A percentile compares a stretch with the other conserved stretches of the same genome.
These are phyloP conservation scores for Grammothele lineata DNA, from an alignment of 768 basidiomycete species.

Conservation along the genomic window DNA sequence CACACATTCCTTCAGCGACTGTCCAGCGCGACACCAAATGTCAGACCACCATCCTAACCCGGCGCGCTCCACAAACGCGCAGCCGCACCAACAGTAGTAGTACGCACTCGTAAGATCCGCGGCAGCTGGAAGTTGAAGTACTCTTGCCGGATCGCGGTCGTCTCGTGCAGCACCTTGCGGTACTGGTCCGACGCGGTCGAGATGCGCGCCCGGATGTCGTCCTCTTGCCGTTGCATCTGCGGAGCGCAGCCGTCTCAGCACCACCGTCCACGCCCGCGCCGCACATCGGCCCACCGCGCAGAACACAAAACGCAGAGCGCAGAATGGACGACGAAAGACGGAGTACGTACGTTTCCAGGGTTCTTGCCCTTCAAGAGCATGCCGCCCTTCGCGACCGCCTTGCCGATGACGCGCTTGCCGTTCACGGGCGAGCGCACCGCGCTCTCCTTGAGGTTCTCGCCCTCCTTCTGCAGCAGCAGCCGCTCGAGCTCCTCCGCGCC, in stretches of 20 bases:
- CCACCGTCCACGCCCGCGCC: not conserved
- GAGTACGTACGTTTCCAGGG: slow-evolving; percentile 80
- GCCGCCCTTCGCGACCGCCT: slow-evolving; percentile 89
- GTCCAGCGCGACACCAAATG: too few relatives aligned
- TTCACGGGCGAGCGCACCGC: slow-evolving; percentile 56
- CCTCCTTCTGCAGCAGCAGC: slow-evolving; percentile 89
- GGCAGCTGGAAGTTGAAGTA: slow-evolving; percentile 98
- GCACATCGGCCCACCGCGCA: not conserved
- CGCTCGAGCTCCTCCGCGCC: slow-evolving; percentile 94
- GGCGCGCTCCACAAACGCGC: too few relatives aligned
- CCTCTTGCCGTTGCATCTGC: slow-evolving; percentile 89
- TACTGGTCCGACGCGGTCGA: slow-evolving; percentile 85
- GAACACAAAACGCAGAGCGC: slow-evolving; percentile 2
- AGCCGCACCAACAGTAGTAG: not conserved
- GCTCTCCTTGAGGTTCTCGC: slow-evolving; percentile 85
- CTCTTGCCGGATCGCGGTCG: slow-evolving; percentile 88
- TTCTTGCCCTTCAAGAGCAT: slow-evolving; percentile 89
- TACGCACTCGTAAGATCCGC: slow-evolving; percentile 81
- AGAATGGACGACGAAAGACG: slow-evolving; percentile 8
- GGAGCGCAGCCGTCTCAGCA: not conserved
- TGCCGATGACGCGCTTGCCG: slow-evolving; percentile 82
- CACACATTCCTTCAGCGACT: slow-evolving; percentile 84
- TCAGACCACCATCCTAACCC: not conserved
- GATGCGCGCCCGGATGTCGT: slow-evolving; percentile 85
- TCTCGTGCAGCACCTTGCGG: slow-evolving; percentile 85